Conservation (phyloP, 371 early-diverging fungal species). For the Rhizomucor pusillus region DNA sequence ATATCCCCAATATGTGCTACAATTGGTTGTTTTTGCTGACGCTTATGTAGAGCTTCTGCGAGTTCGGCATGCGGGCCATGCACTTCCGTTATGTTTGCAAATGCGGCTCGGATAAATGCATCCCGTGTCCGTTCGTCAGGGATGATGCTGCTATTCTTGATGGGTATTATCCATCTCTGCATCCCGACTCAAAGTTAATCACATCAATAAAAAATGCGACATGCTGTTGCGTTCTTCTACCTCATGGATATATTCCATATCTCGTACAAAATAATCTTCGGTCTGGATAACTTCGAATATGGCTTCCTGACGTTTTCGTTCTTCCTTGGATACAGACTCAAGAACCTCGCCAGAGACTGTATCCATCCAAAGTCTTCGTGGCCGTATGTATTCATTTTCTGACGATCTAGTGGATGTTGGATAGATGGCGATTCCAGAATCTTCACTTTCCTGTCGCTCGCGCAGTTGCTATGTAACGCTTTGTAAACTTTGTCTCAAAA, state of each 20-base stretch:
- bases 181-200: not conserved
- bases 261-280: conserved; percentile 87
- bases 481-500: not conserved
- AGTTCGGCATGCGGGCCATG: conserved; percentile 68
- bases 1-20: conserved; percentile 86
- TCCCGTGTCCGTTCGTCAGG: conserved; percentile 48
- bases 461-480: not conserved
- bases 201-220: not conserved
- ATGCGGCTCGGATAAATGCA: conserved; percentile 74
- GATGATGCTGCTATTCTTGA: conserved; percentile 66
- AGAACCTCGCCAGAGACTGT: conserved; percentile 14
- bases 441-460: not conserved
- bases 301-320: conserved; percentile 88
- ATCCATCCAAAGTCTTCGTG: conserved; percentile 14
- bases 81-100: conserved; percentile 78
- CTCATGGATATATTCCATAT: conserved; percentile 46
- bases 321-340: conserved; percentile 28
- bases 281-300: conserved; percentile 90
- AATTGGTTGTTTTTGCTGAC: conserved; percentile 72
- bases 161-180: conserved; percentile 68
- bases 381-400: conserved; percentile 2
- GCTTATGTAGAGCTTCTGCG: conserved; percentile 56
- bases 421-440: not conserved
- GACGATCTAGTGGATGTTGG: conserved; percentile 1
- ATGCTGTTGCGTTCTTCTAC: conserved; percentile 13